phyloP scores from a whole-genome alignment of 2,329 filamentous ascomycete genomes.

The Thelonectria discophora region DNA sequence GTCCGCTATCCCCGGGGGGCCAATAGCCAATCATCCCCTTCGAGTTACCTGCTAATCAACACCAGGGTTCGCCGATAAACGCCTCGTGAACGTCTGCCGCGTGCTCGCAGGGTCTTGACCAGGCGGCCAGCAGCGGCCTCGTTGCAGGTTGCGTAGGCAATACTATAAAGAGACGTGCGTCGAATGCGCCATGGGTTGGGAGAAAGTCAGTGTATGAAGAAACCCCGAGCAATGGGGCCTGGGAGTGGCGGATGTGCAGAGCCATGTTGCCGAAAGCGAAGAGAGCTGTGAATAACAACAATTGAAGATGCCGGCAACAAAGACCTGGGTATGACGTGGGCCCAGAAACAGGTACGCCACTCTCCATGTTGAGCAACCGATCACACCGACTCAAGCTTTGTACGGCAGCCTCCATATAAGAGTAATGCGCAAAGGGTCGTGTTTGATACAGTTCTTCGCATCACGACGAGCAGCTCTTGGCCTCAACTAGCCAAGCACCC shows the following conservation, averaged over 20 bases:
- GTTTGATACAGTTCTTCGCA: constrained; percentile 9
- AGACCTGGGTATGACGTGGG: background rate
- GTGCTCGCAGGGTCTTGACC: constrained; percentile 10
- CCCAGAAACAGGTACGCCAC: constrained; percentile 10
- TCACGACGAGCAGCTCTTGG: constrained; percentile 3
- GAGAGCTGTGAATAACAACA: background rate
- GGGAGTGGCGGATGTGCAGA: background rate
- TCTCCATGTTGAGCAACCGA: constrained; percentile 13
- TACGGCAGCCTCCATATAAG: constrained; percentile 6
- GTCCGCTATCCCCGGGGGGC: constrained; percentile 13
- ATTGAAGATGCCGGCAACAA: background rate
- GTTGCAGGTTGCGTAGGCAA: background rate
- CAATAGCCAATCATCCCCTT: constrained; percentile 12
- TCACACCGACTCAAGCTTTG: constrained; percentile 7
- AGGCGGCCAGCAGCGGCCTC: constrained; percentile 2
- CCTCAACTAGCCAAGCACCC: constrained; percentile 33
- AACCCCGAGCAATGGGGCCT: background rate
- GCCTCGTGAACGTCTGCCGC: constrained; percentile 23
- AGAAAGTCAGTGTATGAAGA: background rate
- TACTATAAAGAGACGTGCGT: background rate
- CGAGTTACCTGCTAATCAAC: constrained; percentile 11
- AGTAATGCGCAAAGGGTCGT: background rate
- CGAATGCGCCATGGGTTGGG: background rate
- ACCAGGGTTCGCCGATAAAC: constrained; percentile 19
- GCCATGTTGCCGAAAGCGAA: background rate